Conservation (phyloP, 1,284 basidiomycete genomes). For the Rhodotorula sp. region DNA sequence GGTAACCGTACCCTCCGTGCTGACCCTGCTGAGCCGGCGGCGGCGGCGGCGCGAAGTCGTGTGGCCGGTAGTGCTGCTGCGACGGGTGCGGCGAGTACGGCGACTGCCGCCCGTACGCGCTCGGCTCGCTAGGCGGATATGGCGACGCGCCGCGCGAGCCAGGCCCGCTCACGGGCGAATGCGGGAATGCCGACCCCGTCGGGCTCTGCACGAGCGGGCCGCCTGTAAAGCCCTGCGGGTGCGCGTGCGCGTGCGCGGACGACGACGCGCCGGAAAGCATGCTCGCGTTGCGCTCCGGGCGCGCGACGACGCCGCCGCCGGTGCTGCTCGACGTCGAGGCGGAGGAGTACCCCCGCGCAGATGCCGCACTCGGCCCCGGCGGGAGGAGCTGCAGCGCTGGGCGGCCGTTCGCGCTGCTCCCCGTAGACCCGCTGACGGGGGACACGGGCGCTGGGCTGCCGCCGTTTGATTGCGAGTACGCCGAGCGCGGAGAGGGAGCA, state of each 20-base stretch:
- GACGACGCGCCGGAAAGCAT: conserved; percentile 2
- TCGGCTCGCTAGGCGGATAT: not conserved
- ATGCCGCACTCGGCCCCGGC: not conserved
- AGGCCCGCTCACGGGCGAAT: not conserved
- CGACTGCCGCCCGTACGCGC: not conserved
- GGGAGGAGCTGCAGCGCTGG: not conserved
- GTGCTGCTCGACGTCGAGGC: not conserved
- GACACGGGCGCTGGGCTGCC: not conserved
- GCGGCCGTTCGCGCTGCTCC: not conserved
- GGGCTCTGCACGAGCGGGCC: conserved; percentile 2
- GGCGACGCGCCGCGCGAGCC: conserved; percentile 24
- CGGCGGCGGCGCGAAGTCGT: conserved; percentile 7
- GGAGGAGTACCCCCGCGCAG: conserved; percentile 2
- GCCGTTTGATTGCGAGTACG: not conserved
- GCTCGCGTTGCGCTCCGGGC: conserved; percentile 28
- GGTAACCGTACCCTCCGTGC: not conserved
- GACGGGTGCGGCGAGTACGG: not conserved
- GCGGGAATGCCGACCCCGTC: conserved; percentile 1
- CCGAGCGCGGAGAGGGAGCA: not conserved
- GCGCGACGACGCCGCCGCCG: not conserved
- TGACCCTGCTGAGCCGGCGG: not conserved
- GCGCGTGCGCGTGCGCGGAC: not conserved
- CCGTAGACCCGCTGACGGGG: not conserved
- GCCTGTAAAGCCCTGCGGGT: not conserved
- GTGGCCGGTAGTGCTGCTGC: not conserved